Conservation (phyloP, 2,329 filamentous ascomycete species). For the Fusarium albosuccineum region DNA sequence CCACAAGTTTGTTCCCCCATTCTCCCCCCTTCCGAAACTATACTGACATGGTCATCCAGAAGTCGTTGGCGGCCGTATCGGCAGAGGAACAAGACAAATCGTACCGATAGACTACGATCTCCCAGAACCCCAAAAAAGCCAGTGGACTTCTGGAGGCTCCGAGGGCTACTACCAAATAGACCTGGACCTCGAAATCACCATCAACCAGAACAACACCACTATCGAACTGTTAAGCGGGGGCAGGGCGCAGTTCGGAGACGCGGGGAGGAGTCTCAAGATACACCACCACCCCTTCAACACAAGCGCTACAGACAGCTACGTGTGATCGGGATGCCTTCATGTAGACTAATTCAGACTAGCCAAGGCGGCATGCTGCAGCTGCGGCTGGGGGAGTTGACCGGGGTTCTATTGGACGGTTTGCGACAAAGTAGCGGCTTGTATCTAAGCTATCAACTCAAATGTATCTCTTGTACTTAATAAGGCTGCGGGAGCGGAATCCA, state of each 20-base stretch:
- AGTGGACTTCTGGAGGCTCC: background rate
- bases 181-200: constrained; percentile 21
- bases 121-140: background rate
- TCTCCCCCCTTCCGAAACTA: background rate
- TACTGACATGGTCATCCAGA: background rate
- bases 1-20: constrained; percentile 1
- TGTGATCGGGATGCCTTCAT: constrained; percentile 3
- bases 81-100: background rate
- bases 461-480: constrained; percentile 1
- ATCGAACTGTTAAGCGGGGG: constrained; percentile 10
- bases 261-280: background rate
- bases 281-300: background rate
- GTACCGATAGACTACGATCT: constrained; percentile 1
- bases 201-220: constrained; percentile 7
- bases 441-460: background rate
- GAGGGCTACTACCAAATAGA: constrained; percentile 11
- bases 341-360: background rate
- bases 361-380: background rate
- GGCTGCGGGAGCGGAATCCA: background rate
- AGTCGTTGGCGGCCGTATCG: background rate
- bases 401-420: constrained; percentile 8
- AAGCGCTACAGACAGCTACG: background rate
- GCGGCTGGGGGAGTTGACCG: background rate
- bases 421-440: constrained; percentile 13
- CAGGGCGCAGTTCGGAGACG: background rate